Conservation (phyloP, 2,329 filamentous ascomycete species). For the Bipolaris sorokiniana region DNA sequence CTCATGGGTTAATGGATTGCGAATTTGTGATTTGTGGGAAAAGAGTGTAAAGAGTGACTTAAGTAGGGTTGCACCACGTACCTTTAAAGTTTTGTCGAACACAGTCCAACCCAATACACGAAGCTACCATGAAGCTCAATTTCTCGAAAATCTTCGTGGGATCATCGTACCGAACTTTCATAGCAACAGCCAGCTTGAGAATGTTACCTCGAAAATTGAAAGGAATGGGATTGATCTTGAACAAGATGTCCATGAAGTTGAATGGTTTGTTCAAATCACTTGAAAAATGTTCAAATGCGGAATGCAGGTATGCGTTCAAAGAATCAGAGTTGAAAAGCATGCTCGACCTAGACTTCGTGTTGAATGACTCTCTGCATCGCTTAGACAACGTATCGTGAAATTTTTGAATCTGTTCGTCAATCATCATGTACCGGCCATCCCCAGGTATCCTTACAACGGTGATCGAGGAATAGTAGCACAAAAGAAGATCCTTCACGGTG, state of each 20-base stretch:
- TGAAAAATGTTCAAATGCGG: conserved; percentile 59
- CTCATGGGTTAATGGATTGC: conserved; percentile 21
- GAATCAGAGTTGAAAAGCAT: conserved; percentile 57
- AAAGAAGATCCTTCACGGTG: too few species aligned
- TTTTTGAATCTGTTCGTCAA: not conserved
- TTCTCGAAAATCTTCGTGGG: conserved; percentile 50
- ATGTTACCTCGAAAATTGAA: conserved; percentile 59
- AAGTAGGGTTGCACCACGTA: too few species aligned
- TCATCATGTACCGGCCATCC: too few species aligned
- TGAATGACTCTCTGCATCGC: not conserved
- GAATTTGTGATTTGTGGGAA: too few species aligned
- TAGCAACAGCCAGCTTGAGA: conserved; percentile 55
- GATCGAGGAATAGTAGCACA: too few species aligned
- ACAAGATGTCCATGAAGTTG: conserved; percentile 58
- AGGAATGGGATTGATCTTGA: conserved; percentile 55
- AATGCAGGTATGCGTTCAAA: conserved; percentile 56
- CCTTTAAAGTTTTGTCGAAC: conserved; percentile 39
- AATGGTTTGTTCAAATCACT: conserved; percentile 55
- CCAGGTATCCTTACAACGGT: too few species aligned
- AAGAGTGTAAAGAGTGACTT: too few species aligned
- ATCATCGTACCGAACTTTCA: conserved; percentile 15
- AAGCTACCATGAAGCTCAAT: conserved; percentile 57
- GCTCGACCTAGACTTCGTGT: conserved; percentile 38
- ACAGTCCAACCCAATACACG: conserved; percentile 58
- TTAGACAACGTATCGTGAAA: not conserved